A percentile compares a stretch with the other conserved stretches of the same genome.
phyloP scores from a whole-genome alignment of 768 basidiomycete species.

The Stropharia rugosoannulata region DNA sequence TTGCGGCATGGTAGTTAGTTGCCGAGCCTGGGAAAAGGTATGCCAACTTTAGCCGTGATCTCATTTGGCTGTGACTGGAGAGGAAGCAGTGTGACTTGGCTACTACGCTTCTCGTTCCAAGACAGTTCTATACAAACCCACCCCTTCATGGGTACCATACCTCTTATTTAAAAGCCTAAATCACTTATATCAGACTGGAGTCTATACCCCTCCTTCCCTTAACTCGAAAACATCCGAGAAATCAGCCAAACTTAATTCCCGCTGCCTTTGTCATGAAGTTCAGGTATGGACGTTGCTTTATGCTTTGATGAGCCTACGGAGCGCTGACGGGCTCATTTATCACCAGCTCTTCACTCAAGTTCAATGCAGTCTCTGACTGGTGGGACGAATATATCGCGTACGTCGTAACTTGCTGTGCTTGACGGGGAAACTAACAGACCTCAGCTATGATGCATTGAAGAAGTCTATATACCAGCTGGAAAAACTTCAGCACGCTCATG shows the following conservation, averaged over 20 bases:
- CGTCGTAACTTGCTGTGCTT: conserved; percentile 25
- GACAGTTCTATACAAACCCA: background rate
- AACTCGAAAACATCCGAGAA: conserved; percentile 16
- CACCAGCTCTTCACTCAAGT: conserved; percentile 77
- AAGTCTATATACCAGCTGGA: conserved; percentile 85
- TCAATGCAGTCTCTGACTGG: conserved; percentile 91
- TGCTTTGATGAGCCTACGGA: background rate
- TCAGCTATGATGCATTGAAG: conserved; percentile 83
- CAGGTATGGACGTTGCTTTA: conserved; percentile 36
- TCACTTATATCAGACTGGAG: conserved; percentile 29
- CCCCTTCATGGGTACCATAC: background rate
- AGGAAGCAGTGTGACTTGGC: background rate
- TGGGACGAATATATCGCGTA: conserved; percentile 90
- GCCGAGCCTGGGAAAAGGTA: no score
- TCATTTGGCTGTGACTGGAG: no score
- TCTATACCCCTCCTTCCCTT: conserved; percentile 37
- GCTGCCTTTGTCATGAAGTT: conserved; percentile 52
- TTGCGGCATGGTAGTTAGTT: no score
- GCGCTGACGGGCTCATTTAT: background rate
- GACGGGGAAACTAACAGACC: background rate
- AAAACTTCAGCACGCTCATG: conserved; percentile 61
- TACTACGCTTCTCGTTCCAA: no score
- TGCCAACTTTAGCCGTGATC: no score
- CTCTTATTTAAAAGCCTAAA: background rate
- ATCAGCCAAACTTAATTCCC: conserved; percentile 18